Percentiles rank a stretch among this genome's conserved stretches.
Conservation (phyloP, 2,329 filamentous ascomycete genomes). For the Diatrype stigma region DNA sequence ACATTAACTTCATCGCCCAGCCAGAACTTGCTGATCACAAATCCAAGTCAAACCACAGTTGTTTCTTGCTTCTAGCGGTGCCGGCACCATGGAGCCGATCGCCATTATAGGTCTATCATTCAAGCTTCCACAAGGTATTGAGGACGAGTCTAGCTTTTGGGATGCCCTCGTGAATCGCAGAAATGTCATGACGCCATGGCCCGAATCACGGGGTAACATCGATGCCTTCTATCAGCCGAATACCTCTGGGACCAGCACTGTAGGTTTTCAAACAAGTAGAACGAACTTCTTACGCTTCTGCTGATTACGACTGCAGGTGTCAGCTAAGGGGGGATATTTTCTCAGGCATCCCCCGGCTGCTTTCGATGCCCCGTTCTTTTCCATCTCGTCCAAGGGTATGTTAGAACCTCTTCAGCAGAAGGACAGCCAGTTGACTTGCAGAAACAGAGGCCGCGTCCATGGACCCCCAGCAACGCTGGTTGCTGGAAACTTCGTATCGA, state of each 20-base stretch:
- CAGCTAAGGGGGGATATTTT: constrained; percentile 4
- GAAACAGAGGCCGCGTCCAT: constrained; percentile 1
- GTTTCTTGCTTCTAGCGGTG: too few species aligned
- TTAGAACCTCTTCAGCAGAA: constrained; percentile 12
- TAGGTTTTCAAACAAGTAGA: neutral
- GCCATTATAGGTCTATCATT: constrained; percentile 1
- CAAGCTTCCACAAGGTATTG: neutral
- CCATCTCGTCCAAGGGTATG: constrained; percentile 11
- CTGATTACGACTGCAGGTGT: too few species aligned
- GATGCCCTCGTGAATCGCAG: neutral
- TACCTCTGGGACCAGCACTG: neutral
- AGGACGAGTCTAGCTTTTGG: constrained; percentile 1
- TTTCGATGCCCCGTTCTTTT: constrained; percentile 24
- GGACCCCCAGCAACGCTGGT: neutral
- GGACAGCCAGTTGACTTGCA: constrained; percentile 3
- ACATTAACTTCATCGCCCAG: too few species aligned
- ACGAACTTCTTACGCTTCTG: neutral
- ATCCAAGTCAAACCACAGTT: too few species aligned
- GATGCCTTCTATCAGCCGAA: neutral
- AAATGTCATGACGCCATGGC: constrained; percentile 3
- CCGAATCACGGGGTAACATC: neutral
- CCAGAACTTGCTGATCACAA: too few species aligned
- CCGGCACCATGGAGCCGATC: neutral
- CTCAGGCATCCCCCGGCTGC: constrained; percentile 8
- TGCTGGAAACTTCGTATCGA: neutral